phyloP scores from a whole-genome alignment of 2,329 filamentous ascomycete genomes.

The Exophiala bonariae region DNA sequence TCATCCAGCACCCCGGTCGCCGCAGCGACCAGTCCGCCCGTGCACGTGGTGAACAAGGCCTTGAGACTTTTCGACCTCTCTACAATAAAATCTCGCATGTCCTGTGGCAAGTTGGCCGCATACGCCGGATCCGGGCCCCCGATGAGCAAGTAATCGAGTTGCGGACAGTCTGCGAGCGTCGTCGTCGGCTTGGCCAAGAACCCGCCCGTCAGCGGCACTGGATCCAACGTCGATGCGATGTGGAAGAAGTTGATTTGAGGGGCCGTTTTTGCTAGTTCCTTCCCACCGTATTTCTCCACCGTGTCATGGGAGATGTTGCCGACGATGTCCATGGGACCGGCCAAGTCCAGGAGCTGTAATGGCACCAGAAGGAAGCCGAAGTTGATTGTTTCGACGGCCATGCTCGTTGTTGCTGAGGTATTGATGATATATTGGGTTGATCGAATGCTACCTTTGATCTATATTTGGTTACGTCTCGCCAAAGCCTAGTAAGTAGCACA shows the following conservation, averaged over 20 bases:
- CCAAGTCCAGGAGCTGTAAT: constrained; percentile 13
- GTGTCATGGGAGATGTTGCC: neutral
- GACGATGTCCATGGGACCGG: constrained; percentile 13
- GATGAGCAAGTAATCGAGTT: constrained; percentile 8
- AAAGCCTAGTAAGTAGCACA: too few relatives aligned
- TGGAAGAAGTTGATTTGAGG: constrained; percentile 5
- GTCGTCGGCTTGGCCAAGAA: neutral
- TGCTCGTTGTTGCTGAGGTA: too few relatives aligned
- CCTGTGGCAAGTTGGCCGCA: neutral
- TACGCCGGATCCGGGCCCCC: constrained; percentile 2
- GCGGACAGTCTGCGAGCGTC: constrained; percentile 6
- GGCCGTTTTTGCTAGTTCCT: neutral
- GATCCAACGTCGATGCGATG: constrained; percentile 3
- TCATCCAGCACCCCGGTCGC: constrained; percentile 43
- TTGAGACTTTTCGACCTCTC: constrained; percentile 3
- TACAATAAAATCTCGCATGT: constrained; percentile 4
- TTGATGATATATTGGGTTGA: too few relatives aligned
- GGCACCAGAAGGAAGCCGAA: constrained; percentile 12
- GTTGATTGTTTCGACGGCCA: constrained; percentile 6
- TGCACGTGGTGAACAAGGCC: constrained; percentile 8
- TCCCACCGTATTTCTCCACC: neutral
- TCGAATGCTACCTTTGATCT: too few relatives aligned
- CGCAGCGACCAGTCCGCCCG: constrained; percentile 23
- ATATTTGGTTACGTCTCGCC: too few relatives aligned
- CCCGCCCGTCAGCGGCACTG: neutral